These are phyloP conservation scores for Tubosaeta sp. DNA, from an alignment of 768 basidiomycete species.

Conservation along the genomic window DNA sequence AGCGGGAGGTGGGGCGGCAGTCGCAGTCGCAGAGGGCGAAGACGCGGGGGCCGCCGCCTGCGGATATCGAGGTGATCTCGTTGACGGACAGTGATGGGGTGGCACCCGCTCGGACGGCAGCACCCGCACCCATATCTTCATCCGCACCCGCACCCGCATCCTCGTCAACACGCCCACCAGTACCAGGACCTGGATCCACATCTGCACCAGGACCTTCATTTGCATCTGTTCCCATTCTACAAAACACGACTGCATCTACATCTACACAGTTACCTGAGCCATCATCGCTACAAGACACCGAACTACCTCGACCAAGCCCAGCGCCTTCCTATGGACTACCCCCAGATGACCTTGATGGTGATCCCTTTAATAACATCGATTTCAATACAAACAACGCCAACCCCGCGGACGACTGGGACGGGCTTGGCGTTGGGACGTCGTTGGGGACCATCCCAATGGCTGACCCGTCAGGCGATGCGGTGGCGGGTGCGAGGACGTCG, in stretches of 20 bases:
- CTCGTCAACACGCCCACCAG: neutral
- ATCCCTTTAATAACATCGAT: conserved; percentile 9
- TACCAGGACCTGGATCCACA: neutral
- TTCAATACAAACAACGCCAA: conserved; percentile 11
- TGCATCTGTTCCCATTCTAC: neutral
- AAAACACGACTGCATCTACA: neutral
- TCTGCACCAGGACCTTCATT: neutral
- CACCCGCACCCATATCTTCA: neutral
- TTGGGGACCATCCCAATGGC: neutral
- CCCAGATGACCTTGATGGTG: conserved; percentile 12
- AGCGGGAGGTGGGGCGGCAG: conserved; percentile 1
- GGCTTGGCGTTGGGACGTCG: conserved; percentile 10
- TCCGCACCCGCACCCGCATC: neutral
- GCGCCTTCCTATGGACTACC: conserved; percentile 1
- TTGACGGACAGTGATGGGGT: conserved; percentile 28
- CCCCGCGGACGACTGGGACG: neutral
- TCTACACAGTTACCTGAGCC: neutral
- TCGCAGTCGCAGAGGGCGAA: neutral
- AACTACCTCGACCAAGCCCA: neutral
- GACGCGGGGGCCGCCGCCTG: conserved; percentile 6
- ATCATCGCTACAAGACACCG: neutral
- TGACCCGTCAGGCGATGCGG: neutral
- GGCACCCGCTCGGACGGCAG: no score
- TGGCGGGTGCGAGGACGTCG: neutral
- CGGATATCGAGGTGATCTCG: conserved; percentile 23